Evolutionary conservation across 1,284 basidiomycete species (phyloP), one percentile per base, ranked within the genome.

Genomic region (Sporisorium graminicola): DNA sequence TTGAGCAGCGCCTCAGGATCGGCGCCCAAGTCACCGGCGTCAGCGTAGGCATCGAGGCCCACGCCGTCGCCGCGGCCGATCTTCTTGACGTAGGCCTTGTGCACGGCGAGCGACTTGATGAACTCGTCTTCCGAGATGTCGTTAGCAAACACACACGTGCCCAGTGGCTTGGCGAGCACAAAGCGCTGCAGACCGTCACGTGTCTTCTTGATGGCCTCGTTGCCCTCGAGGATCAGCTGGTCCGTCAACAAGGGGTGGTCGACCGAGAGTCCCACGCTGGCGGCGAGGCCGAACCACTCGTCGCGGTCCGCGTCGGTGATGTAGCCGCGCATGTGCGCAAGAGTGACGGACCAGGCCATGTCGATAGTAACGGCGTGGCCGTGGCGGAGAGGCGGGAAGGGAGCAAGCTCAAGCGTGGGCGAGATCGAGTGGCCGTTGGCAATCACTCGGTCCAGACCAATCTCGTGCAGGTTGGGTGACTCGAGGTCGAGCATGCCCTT

Each of bases 401-500:
- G 77, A 29, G 79, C 77, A n/a, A 80, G 79, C 71, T 88, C 87
- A 47, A 87, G 83, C 0, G 86, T 87, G 24, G 87, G 87, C 18
- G 86, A 87, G 83, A 87, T 87, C 58, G 86, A 87, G 78, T 87
- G 87, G 24, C 87, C 87, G 77, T 86, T 86, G 52, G 87, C 87
- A 64, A 88, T 88, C 50, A 88, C 87, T 63, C 87, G 85, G 84
- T 88, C 87, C n/a, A 88, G 82, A 49, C 86, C 85, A 55, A 88
- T 86, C 78, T 88, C 87, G 85, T 88, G 87, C 65, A 88, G 76
- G 84, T 88, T 88, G 61, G 86, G 86, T 33, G 86, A 84, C 82
- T 88, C 87, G 64, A 88, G 86, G 82, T 87, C 85, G 51, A 88
- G 82, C 87, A 88, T 88, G 62, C 86, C 84, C 80, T 86, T 85